Conservation (phyloP, 495 filamentous ascomycete genomes). For the Bacidia gigantensis region DNA sequence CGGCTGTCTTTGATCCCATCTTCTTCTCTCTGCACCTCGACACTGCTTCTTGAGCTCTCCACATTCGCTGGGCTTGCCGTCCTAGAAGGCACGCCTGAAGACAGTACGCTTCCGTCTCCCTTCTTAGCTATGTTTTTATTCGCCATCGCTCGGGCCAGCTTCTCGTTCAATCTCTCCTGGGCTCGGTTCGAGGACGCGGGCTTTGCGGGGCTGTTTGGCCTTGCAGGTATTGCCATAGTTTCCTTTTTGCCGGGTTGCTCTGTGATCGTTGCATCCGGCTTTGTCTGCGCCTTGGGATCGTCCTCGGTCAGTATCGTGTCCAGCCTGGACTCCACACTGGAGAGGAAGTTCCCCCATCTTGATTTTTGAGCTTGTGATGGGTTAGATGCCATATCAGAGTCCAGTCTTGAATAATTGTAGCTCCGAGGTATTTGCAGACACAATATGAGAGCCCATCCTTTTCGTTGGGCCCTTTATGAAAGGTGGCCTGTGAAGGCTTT, state of each 20-base stretch:
- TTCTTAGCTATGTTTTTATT: conserved; percentile 25
- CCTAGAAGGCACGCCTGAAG: conserved; percentile 22
- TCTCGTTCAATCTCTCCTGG: conserved; percentile 75
- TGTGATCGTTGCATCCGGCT: conserved; percentile 19
- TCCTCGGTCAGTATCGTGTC: conserved; percentile 84
- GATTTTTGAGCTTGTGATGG: conserved; percentile 21
- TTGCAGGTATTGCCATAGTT: conserved; percentile 11
- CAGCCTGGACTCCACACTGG: conserved; percentile 82
- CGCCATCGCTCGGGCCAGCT: conserved; percentile 56
- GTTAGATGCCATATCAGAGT: conserved; percentile 15
- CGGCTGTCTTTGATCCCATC: background rate
- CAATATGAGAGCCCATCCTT: background rate
- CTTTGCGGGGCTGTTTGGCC: conserved; percentile 19
- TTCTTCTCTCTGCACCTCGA: conserved; percentile 9
- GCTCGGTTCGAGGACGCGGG: conserved; percentile 42
- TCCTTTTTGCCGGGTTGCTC: conserved; percentile 17
- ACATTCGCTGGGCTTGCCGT: conserved; percentile 23
- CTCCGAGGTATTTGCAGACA: background rate
- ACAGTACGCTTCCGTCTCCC: conserved; percentile 14
- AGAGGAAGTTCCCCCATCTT: conserved; percentile 76
- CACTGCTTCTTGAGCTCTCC: conserved; percentile 11
- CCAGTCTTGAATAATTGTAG: background rate
- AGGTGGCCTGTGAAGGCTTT: too few species aligned
- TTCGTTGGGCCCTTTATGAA: background rate
- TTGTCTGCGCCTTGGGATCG: conserved; percentile 25